A percentile compares a stretch with the other conserved stretches of the same genome.
Evolutionary conservation across 192 early-diverging fungal species (phyloP).

Genomic region (Coemansia umbellata): DNA sequence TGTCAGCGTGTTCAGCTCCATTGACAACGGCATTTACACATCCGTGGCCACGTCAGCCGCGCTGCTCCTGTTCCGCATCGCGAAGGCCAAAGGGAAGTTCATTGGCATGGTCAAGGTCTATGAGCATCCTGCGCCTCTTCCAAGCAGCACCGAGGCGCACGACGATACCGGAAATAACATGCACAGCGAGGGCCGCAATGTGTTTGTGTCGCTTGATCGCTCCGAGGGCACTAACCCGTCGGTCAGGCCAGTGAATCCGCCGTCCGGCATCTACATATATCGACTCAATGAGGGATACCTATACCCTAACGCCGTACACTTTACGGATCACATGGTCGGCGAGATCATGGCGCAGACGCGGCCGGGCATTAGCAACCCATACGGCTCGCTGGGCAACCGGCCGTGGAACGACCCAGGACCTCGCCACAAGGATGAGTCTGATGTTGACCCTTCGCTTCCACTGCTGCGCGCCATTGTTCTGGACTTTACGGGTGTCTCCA

Average conservation of each 20-base stretch:
- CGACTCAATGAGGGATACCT: slow-evolving; percentile 47
- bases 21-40: slow-evolving; percentile 80
- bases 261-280: slow-evolving; percentile 43
- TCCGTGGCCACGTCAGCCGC: slow-evolving; percentile 64
- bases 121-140: slow-evolving; percentile 2
- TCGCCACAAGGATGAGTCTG: slow-evolving; percentile 39
- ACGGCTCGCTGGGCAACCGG: slow-evolving; percentile 46
- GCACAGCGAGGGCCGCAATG: slow-evolving; percentile 30
- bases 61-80: slow-evolving; percentile 75
- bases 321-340: slow-evolving; percentile 51
- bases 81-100: slow-evolving; percentile 52
- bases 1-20: slow-evolving; percentile 51
- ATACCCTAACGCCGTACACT: slow-evolving; percentile 50
- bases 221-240: slow-evolving; percentile 36
- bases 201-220: slow-evolving; percentile 66
- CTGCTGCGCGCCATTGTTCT: slow-evolving; percentile 69
- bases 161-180: not conserved
- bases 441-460: slow-evolving; percentile 47
- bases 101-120: slow-evolving; percentile 42
- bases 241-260: slow-evolving; percentile 20
- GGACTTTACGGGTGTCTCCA: slow-evolving; percentile 75
- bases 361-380: slow-evolving; percentile 42
- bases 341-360: slow-evolving; percentile 49
- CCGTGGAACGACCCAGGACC: slow-evolving; percentile 58
- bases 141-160: not conserved